Evolutionary conservation across 1,284 basidiomycete genomes (phyloP).

Genomic region (Paramarasmius palmivorus): DNA sequence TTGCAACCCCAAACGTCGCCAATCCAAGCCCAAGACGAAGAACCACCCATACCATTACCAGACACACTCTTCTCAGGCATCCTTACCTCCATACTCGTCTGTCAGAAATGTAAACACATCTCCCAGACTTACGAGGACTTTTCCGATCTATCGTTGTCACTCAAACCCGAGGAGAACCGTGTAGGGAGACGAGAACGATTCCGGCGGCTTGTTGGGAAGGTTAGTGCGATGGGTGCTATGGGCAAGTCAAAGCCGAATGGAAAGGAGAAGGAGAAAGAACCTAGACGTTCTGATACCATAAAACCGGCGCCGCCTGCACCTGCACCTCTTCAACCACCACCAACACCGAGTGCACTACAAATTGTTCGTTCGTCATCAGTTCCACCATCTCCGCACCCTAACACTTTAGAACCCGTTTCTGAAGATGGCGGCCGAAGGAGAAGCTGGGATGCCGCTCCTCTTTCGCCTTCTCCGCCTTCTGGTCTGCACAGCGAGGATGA

Average conservation of each 20-base stretch:
- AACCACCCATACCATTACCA: slow-evolving; percentile 66
- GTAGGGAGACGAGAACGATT: slow-evolving; percentile 69
- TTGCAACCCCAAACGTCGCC: slow-evolving; percentile 7
- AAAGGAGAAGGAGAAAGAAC: not conserved
- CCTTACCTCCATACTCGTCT: slow-evolving; percentile 88
- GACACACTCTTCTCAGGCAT: slow-evolving; percentile 90
- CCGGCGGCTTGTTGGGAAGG: slow-evolving; percentile 65
- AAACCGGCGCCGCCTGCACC: not conserved
- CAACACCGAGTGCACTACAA: not conserved
- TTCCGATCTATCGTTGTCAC: slow-evolving; percentile 86
- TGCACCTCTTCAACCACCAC: not conserved
- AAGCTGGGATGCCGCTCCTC: slow-evolving; percentile 42
- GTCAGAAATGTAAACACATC: slow-evolving; percentile 89
- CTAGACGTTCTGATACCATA: not conserved
- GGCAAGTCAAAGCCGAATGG: not conserved
- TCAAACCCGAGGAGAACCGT: slow-evolving; percentile 80
- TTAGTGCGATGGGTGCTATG: slow-evolving; percentile 32
- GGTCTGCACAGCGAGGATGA: slow-evolving; percentile 9
- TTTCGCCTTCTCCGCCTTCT: slow-evolving; percentile 9
- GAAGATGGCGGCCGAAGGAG: slow-evolving; percentile 32
- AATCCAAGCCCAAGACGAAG: slow-evolving; percentile 33
- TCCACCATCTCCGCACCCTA: slow-evolving; percentile 37
- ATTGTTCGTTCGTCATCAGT: slow-evolving; percentile 48
- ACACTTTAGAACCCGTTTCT: slow-evolving; percentile 25
- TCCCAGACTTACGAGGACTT: slow-evolving; percentile 94